These are phyloP conservation scores for Saccharomycopsis oosterbeekiorum DNA, from an alignment of 805 yeast genomes.

Conservation along the genomic window DNA sequence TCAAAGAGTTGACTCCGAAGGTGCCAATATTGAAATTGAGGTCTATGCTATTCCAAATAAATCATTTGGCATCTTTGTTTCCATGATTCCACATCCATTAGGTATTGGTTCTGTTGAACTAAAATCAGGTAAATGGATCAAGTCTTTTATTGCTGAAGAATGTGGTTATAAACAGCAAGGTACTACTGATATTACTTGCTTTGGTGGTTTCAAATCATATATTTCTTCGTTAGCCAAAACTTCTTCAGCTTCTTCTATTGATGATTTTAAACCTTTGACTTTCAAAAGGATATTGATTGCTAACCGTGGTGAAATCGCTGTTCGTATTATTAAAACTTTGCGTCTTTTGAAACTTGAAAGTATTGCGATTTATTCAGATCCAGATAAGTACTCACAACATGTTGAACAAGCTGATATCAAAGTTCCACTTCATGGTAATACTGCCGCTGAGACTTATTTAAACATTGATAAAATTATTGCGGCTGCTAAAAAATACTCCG, in stretches of 20 bases:
- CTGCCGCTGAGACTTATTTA: slow-evolving; percentile 88
- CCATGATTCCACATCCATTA: slow-evolving; percentile 88
- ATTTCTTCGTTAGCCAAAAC: slow-evolving; percentile 23
- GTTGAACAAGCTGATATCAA: slow-evolving; percentile 76
- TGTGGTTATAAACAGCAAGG: slow-evolving; percentile 65
- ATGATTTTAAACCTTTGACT: slow-evolving; percentile 20
- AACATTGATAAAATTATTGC: slow-evolving; percentile 73
- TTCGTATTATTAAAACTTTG: slow-evolving; percentile 81
- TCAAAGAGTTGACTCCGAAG: slow-evolving; percentile 43
- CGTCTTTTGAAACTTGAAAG: slow-evolving; percentile 69
- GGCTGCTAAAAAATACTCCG: slow-evolving; percentile 75
- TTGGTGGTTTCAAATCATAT: slow-evolving; percentile 83
- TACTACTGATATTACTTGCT: slow-evolving; percentile 70
- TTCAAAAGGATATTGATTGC: slow-evolving; percentile 65
- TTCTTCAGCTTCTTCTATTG: slow-evolving; percentile 19
- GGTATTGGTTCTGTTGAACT: slow-evolving; percentile 93
- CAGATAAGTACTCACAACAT: slow-evolving; percentile 83
- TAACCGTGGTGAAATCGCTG: slow-evolving; percentile 97
- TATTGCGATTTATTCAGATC: slow-evolving; percentile 84
- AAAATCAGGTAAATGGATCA: slow-evolving; percentile 71
- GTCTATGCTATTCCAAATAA: slow-evolving; percentile 74
- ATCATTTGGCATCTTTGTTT: slow-evolving; percentile 70
- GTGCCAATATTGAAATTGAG: slow-evolving; percentile 57
- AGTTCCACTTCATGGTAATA: slow-evolving; percentile 62
- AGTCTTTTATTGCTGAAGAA: slow-evolving; percentile 93